A percentile compares a stretch with the other conserved stretches of the same genome.
Evolutionary conservation across 106 monocot species (phyloP).

Genomic region (Dendrobium chrysotoxum): DNA sequence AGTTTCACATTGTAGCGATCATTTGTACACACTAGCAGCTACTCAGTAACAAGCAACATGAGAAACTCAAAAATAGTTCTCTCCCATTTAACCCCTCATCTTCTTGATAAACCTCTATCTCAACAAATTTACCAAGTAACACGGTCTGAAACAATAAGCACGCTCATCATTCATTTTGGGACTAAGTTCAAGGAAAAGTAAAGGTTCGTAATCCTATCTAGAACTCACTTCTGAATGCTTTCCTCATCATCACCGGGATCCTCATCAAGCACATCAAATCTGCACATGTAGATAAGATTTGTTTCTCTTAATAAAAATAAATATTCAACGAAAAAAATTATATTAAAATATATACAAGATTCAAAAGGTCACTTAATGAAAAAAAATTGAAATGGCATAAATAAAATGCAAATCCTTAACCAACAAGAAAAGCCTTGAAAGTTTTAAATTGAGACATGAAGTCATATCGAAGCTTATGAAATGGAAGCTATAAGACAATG

Average conservation of each 20-base stretch:
- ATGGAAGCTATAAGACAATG: neutral
- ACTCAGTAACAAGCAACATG: neutral
- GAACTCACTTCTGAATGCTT: constrained; percentile 63
- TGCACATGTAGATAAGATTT: constrained; percentile 22
- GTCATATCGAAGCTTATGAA: neutral
- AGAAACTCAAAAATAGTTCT: neutral
- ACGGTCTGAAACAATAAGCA: neutral
- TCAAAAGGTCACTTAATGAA: neutral
- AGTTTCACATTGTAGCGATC: neutral
- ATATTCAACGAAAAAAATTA: neutral
- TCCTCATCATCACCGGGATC: constrained; percentile 98
- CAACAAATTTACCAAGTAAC: neutral
- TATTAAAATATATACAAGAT: neutral
- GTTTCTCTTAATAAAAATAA: neutral
- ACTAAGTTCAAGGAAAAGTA: neutral
- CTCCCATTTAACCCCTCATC: neutral
- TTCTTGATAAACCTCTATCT: neutral
- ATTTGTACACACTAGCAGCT: neutral
- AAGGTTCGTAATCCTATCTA: neutral
- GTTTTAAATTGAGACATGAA: neutral
- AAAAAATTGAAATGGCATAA: neutral
- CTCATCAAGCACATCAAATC: constrained; percentile 95
- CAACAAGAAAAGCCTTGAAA: neutral
- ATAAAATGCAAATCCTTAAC: neutral
- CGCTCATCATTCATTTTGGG: neutral